Conservation (phyloP, 2,329 filamentous ascomycete species). For the Mycosphaerella sp. region DNA sequence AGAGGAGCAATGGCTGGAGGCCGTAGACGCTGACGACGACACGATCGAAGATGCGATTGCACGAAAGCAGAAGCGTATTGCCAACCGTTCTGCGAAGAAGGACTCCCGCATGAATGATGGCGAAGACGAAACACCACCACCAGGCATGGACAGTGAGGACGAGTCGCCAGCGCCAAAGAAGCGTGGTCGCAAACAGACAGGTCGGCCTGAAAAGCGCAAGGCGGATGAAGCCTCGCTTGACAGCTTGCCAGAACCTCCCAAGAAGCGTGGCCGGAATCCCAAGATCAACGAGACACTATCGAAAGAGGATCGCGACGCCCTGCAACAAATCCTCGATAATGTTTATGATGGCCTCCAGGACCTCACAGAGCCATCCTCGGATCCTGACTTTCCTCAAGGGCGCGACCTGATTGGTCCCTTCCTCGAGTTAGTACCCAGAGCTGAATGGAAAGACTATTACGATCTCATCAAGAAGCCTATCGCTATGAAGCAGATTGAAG, state of each 20-base stretch:
- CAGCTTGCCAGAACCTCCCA: conserved; percentile 66
- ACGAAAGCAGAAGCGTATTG: conserved; percentile 78
- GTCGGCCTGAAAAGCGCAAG: conserved; percentile 75
- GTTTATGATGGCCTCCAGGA: conserved; percentile 77
- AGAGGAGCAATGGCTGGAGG: conserved; percentile 98
- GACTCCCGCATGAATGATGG: not conserved
- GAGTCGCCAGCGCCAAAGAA: conserved; percentile 68
- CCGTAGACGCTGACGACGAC: conserved; percentile 94
- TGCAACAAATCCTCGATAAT: conserved; percentile 72
- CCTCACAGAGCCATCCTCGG: conserved; percentile 68
- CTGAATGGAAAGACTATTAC: conserved; percentile 92
- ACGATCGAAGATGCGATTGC: conserved; percentile 87
- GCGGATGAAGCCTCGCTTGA: conserved; percentile 62
- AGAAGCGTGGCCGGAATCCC: conserved; percentile 65
- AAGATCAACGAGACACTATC: conserved; percentile 62
- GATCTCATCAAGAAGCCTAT: conserved; percentile 87
- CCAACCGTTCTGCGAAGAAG: conserved; percentile 71
- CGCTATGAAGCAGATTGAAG: conserved; percentile 90
- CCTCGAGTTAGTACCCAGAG: conserved; percentile 81
- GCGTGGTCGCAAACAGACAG: conserved; percentile 68
- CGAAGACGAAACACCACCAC: conserved; percentile 63
- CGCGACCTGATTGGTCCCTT: conserved; percentile 91
- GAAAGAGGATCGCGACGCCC: conserved; percentile 62
- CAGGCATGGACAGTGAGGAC: conserved; percentile 69
- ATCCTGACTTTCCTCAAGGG: conserved; percentile 49